phyloP scores from a whole-genome alignment of 305 asterid species.

The Galium porrigens region DNA sequence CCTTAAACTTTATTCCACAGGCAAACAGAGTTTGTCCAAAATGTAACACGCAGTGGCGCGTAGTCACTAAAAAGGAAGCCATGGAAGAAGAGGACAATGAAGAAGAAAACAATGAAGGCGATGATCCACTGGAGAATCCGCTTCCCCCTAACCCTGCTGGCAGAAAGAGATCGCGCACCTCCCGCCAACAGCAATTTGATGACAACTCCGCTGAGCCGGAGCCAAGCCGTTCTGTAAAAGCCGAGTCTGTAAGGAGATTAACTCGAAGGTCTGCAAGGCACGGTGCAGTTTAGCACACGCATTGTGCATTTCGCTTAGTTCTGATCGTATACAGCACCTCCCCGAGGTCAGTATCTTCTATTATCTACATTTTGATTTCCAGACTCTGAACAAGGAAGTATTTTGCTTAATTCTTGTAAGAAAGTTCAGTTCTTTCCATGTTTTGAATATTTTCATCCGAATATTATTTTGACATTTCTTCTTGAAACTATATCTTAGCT shows the following conservation, averaged over 20 bases:
- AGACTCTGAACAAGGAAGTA: background rate
- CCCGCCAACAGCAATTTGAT: constrained; percentile 19
- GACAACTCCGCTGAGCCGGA: constrained; percentile 9
- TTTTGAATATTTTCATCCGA: background rate
- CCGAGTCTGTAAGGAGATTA: constrained; percentile 21
- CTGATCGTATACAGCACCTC: constrained; percentile 4
- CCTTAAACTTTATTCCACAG: constrained; percentile 24
- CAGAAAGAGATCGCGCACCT: constrained; percentile 29
- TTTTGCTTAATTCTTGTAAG: background rate
- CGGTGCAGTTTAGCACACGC: background rate
- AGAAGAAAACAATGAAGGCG: constrained; percentile 15
- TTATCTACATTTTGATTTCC: background rate
- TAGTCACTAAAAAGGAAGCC: constrained; percentile 32
- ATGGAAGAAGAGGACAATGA: constrained; percentile 13
- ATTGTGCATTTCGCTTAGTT: background rate
- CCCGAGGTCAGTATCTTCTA: background rate
- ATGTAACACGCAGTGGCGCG: constrained; percentile 50
- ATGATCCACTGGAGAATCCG: constrained; percentile 22
- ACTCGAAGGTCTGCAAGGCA: constrained; percentile 32
- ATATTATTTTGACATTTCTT: background rate
- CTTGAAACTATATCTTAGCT: background rate
- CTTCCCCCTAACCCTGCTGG: constrained; percentile 22
- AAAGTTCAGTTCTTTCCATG: background rate
- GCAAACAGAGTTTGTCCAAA: constrained; percentile 51
- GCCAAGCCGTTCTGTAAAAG: constrained; percentile 19